Evolutionary conservation across 495 filamentous ascomycete genomes (phyloP).

Genomic region (Evernia prunastri): DNA sequence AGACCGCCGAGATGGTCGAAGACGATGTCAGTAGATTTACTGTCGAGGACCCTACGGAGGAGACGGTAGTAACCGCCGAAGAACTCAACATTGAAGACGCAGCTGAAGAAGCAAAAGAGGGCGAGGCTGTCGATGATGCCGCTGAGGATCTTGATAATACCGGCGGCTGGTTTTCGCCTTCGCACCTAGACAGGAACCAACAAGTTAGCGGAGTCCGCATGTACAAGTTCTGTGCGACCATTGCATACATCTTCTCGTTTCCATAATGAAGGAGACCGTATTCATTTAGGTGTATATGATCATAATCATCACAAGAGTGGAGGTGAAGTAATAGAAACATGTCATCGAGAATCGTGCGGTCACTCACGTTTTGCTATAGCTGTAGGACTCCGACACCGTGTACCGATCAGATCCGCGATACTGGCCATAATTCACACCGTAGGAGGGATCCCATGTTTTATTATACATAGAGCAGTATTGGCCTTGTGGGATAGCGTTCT

Average conservation of each 20-base stretch:
- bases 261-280: neutral
- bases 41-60: neutral
- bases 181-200: neutral
- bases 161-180: neutral
- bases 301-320: neutral
- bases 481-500: slow-evolving; percentile 35
- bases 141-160: neutral
- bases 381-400: slow-evolving; percentile 17
- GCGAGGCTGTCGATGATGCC: neutral
- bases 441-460: slow-evolving; percentile 24
- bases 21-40: neutral
- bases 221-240: neutral
- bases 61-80: neutral
- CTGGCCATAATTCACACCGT: slow-evolving; percentile 25
- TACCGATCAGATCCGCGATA: slow-evolving; percentile 19
- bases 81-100: neutral
- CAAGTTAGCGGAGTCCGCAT: neutral
- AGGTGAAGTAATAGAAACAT: neutral
- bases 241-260: too few relatives aligned
- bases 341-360: neutral
- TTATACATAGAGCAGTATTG: too few relatives aligned
- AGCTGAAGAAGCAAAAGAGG: neutral
- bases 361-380: slow-evolving; percentile 15
- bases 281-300: neutral
- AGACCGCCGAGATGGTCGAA: neutral